Base-by-base conservation (phyloP, 2,329 filamentous ascomycete species). In the Trichoderma endophyticum region DNA sequence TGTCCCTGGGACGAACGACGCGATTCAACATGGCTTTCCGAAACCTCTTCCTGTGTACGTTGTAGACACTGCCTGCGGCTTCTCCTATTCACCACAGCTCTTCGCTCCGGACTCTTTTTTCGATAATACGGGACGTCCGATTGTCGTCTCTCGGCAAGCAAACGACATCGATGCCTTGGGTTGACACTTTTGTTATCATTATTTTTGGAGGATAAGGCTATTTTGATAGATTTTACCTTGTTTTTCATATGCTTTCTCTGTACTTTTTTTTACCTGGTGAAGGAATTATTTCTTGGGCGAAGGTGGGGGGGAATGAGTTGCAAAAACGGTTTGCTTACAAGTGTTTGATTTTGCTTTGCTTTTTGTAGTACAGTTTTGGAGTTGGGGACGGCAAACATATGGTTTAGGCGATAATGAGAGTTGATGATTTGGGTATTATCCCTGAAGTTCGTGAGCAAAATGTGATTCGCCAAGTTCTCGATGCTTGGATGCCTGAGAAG, bases 381-480 rank as follows among this genome's bases (percentile, higher is more conserved):
- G 65, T 69, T 69, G 54, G 36, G 56, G 36, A 28, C 21, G 54
- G 36, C 18, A 51, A 39, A 69, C 39, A 69, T 32, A 30, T 60
- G 62, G 62, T 51, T 54, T 60, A 48, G 54, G 68, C 60, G 51
- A 51, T 64, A 64, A 64, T 64, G 68, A 71, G 60, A 64, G 68
- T 30, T 57, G 51, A 69, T 51, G 54, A 69, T 51, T 32, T 14
- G 43, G 62, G 18, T 60, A 60, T n/a, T 11, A 34, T 43, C 21
- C 11, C 14, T 24, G 9, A 54, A 12, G 9, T 2, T 7, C n/a
- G 11, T 54, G 39, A 24, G 48, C 0, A 11, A 48, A 12, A 54
- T 14, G 48, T 54, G 48, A 54, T 1, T 1, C 9, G n/a, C 11
- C 11, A 6, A 14, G 48, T 24, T 24, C 11, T 54, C 5, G 11